A percentile compares a stretch with the other conserved stretches of the same genome.
phyloP scores from a whole-genome alignment of 2,329 filamentous ascomycete genomes.

The Sporothrix pallida region DNA sequence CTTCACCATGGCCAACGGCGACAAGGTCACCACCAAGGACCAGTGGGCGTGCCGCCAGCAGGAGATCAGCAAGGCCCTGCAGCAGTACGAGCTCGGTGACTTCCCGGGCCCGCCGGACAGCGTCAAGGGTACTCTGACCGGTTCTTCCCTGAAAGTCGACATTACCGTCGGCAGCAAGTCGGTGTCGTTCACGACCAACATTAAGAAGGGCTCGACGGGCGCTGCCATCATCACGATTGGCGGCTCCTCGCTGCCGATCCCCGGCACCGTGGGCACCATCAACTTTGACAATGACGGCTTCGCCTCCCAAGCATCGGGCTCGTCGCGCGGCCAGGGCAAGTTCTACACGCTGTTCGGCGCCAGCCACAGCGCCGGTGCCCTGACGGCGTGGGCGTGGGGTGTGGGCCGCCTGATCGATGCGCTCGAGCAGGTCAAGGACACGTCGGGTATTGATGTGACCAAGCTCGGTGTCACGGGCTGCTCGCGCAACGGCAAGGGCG shows the following conservation, averaged over 20 bases:
- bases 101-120: conserved; percentile 54
- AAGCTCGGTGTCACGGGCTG: conserved; percentile 65
- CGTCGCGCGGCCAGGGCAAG: conserved; percentile 60
- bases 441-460: conserved; percentile 56
- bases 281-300: conserved; percentile 65
- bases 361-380: conserved; percentile 60
- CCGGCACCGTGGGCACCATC: conserved; percentile 60
- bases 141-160: conserved; percentile 52
- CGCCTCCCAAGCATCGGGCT: conserved; percentile 54
- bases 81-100: conserved; percentile 58
- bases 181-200: conserved; percentile 52
- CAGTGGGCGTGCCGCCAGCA: conserved; percentile 56
- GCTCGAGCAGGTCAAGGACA: conserved; percentile 56
- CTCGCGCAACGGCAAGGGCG: conserved; percentile 69
- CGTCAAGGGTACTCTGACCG: conserved; percentile 53
- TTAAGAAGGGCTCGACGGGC: conserved; percentile 50
- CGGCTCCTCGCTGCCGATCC: conserved; percentile 61
- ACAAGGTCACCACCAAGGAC: conserved; percentile 52
- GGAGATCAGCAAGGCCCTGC: conserved; percentile 56
- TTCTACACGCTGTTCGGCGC: conserved; percentile 66
- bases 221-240: conserved; percentile 64
- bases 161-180: conserved; percentile 53
- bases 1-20: conserved; percentile 53
- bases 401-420: conserved; percentile 65
- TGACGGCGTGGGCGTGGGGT: conserved; percentile 69